Conservation (phyloP, 2,329 filamentous ascomycete species). For the Fusarium drepaniforme region DNA sequence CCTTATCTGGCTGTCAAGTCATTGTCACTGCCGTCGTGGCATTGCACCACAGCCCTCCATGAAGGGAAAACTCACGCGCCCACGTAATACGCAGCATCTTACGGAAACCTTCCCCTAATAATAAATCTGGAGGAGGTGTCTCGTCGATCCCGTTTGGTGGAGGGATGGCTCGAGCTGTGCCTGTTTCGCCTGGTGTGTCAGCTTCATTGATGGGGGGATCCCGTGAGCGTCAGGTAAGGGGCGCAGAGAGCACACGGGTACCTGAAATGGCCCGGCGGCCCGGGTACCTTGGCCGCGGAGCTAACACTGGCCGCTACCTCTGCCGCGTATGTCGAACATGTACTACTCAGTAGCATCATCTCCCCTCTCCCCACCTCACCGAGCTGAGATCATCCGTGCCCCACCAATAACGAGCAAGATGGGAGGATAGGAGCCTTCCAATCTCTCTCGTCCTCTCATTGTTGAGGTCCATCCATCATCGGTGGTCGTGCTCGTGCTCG, state of each 20-base stretch:
- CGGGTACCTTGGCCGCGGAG: constrained; percentile 21
- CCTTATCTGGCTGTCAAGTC: background rate
- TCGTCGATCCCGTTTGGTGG: constrained; percentile 10
- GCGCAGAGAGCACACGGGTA: constrained; percentile 16
- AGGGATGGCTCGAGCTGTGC: background rate
- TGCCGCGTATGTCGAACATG: background rate
- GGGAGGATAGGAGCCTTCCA: background rate
- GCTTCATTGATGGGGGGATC: constrained; percentile 29
- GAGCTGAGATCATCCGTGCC: constrained; percentile 33
- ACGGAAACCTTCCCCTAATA: background rate
- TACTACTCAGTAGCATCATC: constrained; percentile 31
- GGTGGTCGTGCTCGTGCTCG: constrained; percentile 1
- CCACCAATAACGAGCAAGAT: constrained; percentile 18
- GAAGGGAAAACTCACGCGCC: constrained; percentile 3
- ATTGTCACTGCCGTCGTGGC: background rate
- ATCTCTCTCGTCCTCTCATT: constrained; percentile 5
- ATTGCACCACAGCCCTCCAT: background rate
- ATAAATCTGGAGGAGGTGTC: background rate
- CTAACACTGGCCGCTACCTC: constrained; percentile 23
- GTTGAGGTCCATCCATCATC: constrained; percentile 12
- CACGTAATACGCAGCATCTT: constrained; percentile 9
- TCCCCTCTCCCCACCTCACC: constrained; percentile 30
- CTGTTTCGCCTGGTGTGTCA: constrained; percentile 39
- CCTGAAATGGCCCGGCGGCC: constrained; percentile 9
- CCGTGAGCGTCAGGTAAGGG: constrained; percentile 1